Evolutionary conservation across 306 rosid species (phyloP).

Genomic region (Cicer cuneatum): DNA sequence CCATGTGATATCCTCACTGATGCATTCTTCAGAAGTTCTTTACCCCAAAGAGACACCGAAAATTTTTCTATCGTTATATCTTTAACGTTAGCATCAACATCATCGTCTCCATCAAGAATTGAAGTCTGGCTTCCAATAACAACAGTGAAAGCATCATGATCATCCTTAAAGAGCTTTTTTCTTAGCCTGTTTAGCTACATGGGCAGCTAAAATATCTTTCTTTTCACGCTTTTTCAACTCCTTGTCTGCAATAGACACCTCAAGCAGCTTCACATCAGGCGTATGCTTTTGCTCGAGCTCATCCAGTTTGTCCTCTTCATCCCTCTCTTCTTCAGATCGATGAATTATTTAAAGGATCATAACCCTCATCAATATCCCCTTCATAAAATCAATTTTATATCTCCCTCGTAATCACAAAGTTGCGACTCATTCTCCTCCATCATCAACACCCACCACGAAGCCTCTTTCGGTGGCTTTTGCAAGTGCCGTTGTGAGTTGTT

Average conservation of each 20-base stretch:
- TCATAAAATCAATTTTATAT: no score
- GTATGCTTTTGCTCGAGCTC: background rate
- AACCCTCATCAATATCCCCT: no score
- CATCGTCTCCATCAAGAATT: constrained; percentile 29
- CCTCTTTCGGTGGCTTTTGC: no score
- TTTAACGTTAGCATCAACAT: constrained; percentile 31
- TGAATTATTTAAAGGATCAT: no score
- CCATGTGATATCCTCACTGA: constrained; percentile 58
- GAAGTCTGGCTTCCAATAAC: constrained; percentile 20
- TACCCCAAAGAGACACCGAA: constrained; percentile 12
- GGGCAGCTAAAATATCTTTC: constrained; percentile 19
- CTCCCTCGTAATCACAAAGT: no score
- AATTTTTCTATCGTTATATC: constrained; percentile 1
- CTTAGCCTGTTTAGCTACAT: background rate
- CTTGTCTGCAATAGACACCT: constrained; percentile 5
- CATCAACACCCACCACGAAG: no score
- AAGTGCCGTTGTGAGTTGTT: no score
- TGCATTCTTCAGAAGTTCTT: constrained; percentile 23
- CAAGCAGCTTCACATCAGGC: no score
- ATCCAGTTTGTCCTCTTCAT: background rate
- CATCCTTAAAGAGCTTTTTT: constrained; percentile 27
- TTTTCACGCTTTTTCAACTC: constrained; percentile 33
- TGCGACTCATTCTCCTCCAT: no score
- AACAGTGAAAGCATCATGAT: constrained; percentile 25
- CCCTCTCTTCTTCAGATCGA: no score